phyloP scores from a whole-genome alignment of 2,329 filamentous ascomycete species.

The Neofusicoccum parvum region DNA sequence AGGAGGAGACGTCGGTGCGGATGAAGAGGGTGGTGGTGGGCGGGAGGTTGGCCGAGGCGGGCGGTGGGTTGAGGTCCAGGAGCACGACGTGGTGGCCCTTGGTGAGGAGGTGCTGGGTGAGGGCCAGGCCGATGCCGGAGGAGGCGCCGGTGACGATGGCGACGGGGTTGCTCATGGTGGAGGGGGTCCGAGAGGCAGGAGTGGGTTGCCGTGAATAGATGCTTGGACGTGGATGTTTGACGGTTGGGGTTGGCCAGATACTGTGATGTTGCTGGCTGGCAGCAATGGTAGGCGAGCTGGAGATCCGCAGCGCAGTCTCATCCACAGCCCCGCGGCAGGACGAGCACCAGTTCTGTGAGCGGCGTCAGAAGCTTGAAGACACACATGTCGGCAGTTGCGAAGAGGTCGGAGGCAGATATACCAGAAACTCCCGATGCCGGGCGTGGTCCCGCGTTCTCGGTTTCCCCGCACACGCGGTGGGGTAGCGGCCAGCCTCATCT shows the following conservation, averaged over 20 bases:
- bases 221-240: background rate
- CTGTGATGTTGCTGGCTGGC: background rate
- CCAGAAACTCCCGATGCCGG: background rate
- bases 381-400: background rate
- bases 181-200: background rate
- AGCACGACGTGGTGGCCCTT: constrained; percentile 47
- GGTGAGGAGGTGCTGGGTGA: constrained; percentile 45
- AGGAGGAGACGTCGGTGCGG: constrained; percentile 44
- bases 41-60: constrained; percentile 31
- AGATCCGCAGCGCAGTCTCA: background rate
- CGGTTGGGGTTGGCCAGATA: background rate
- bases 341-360: background rate
- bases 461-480: constrained; percentile 14
- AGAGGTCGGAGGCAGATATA: background rate
- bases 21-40: constrained; percentile 38
- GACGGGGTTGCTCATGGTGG: constrained; percentile 40
- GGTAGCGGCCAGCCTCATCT: background rate
- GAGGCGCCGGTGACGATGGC: constrained; percentile 50
- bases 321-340: background rate
- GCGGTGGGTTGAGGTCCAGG: constrained; percentile 44
- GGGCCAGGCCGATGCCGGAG: constrained; percentile 48
- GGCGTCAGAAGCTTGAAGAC: background rate
- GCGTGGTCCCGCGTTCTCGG: background rate
- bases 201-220: background rate
- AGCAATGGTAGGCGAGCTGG: background rate